Evolutionary conservation across 768 basidiomycete genomes (phyloP), one percentile per base, ranked within the genome.

Genomic region (Tephrocybe sp.): DNA sequence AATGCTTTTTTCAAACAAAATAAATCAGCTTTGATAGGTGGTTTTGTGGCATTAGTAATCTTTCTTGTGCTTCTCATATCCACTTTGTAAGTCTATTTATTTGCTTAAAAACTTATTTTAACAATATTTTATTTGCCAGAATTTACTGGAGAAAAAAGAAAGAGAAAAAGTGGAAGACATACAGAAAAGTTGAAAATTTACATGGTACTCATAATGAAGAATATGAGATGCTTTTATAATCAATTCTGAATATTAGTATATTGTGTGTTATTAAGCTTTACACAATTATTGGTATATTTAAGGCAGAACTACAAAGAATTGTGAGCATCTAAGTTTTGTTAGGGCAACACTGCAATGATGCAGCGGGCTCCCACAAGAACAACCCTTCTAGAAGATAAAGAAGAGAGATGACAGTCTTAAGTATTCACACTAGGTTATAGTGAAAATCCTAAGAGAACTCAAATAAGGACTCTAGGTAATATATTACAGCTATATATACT

Each of bases 21-120:
- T 54, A 79, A 78, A 66, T 70, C 70, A 46, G 68, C 64, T 33
- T 65, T 86, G 26, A 65, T 84, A 30, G 78, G 79, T 9, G 79
- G 73, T 1, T 55, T 74, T 4, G 49, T 79, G 30, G 76, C 69
- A n/a, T 56, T 78, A 12, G 58, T 71, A 3, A 62, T 64, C 10
- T 52, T 79, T 48, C 67, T 83, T 56, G 74, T 53, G 9, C 49
- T 63, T 2, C 55, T 77, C 14, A 64, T 69, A 12, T 61, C 59
- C 46, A 73, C 68, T 38, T 57, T 77, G 73, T 77, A 49, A 68
- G 73, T 67, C 30, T 19, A 26, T 26, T 26, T 26, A 7, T 26
- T 26, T n/a, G n/a, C n/a, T n/a, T n/a, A n/a, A n/a, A 7, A 26
- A 26, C 7, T 26, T 26, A 4, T 26, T 26, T 3, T 26, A 26